Evolutionary conservation across 176 grass and related monocot genomes (phyloP), one percentile per base, ranked within the genome.

Genomic region (Triticum monococcum): DNA sequence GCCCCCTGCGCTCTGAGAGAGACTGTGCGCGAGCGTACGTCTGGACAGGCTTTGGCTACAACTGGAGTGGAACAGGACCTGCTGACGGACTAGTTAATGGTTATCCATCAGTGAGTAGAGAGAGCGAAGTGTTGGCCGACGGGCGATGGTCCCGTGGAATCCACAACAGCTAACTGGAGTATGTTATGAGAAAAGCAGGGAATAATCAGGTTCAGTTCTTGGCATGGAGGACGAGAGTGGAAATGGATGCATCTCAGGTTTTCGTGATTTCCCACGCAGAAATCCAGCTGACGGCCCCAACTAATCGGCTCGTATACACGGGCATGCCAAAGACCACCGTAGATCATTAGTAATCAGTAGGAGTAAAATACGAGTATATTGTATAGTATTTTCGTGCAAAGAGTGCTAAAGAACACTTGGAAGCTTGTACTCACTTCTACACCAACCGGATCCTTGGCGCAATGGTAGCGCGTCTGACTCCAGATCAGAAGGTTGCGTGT

Each of bases 381-480:
- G 5, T 35, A 35, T 38, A 38, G 43, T 46, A 14, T 50, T 52
- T 17, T 17, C 14, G 14, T 52, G 48, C 48, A 52, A 17, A 52
- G 50, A 54, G 16, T 54, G 5, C 54, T 9, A 18, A 22, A 59
- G 7, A 22, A 2, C 18, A 18, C 2, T 22, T 3, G 0, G 0
- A 2, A 18, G 1, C 0, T 22, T 3, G 6, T 8, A 22, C 54
- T 59, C 0, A 57, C 0, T 7, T 0, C 1, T 12, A 17, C 12
- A 28, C 3, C 7, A 14, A 9, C 41, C 64, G 95, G 95, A 95
- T 95, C 96, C 93, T 88, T 96, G 93, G 96, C 96, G 96, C 96
- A 98, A 98, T 95, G 93, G 93, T 98, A 95, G 93, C 96, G 91
- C 96, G 93, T 95, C 96, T 98, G 93, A 98, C 96, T 96, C 96